Conservation (phyloP, 2,329 filamentous ascomycete genomes). For the Trichoderma sp. region DNA sequence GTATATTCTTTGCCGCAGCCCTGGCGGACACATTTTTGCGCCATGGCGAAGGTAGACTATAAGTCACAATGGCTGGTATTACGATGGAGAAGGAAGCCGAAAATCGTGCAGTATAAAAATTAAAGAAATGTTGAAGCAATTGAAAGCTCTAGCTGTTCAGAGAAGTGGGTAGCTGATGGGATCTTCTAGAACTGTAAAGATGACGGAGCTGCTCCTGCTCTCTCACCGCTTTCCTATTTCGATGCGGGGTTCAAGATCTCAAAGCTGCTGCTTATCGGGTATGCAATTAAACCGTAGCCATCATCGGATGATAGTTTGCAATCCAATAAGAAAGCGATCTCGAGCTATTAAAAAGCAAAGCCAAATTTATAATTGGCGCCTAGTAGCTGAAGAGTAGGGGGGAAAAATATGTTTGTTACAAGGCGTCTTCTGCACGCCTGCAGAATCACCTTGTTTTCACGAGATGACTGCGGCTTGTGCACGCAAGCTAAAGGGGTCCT, state of each 20-base stretch:
- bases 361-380: neutral
- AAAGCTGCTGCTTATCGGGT: neutral
- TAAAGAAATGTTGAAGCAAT: neutral
- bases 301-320: neutral
- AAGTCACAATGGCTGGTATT: neutral
- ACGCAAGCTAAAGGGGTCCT: slow-evolving; percentile 69
- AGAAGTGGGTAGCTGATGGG: slow-evolving; percentile 41
- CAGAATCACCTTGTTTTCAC: slow-evolving; percentile 76
- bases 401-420: slow-evolving; percentile 61
- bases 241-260: slow-evolving; percentile 38
- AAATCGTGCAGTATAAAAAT: neutral
- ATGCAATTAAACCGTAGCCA: slow-evolving; percentile 14
- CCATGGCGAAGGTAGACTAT: slow-evolving; percentile 52
- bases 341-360: neutral
- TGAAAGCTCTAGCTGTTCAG: slow-evolving; percentile 26
- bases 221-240: slow-evolving; percentile 44
- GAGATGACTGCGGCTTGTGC: slow-evolving; percentile 73
- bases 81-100: neutral
- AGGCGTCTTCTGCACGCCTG: slow-evolving; percentile 54
- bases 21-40: slow-evolving; percentile 92
- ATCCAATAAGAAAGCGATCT: neutral
- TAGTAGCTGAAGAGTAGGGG: neutral
- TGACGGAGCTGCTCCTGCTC: slow-evolving; percentile 35
- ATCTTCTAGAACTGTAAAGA: slow-evolving; percentile 46
- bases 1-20: slow-evolving; percentile 89